Percentiles rank a stretch among this genome's conserved stretches.
Conservation (phyloP, 805 yeast species). For the Priceomyces medius region DNA sequence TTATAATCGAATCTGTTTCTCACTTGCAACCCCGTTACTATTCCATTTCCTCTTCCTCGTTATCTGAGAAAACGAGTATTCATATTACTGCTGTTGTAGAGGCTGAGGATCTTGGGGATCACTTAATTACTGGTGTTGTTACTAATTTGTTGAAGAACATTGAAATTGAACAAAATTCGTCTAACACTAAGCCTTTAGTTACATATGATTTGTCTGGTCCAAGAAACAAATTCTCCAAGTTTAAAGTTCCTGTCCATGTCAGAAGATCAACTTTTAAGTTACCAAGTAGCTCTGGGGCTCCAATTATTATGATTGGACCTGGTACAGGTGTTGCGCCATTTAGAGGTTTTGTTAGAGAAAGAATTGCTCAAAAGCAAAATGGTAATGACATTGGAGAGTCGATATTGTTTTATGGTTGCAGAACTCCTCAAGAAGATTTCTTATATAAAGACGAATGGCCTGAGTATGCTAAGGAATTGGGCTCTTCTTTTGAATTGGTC, state of each 20-base stretch:
- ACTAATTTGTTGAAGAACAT: slow-evolving; percentile 83
- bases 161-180: slow-evolving; percentile 53
- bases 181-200: slow-evolving; percentile 42
- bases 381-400: slow-evolving; percentile 59
- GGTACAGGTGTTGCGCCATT: slow-evolving; percentile 99
- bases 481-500: slow-evolving; percentile 62
- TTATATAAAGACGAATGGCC: slow-evolving; percentile 90
- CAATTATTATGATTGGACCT: slow-evolving; percentile 92
- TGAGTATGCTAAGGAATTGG: slow-evolving; percentile 59
- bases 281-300: slow-evolving; percentile 80
- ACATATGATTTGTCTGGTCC: slow-evolving; percentile 84
- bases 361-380: slow-evolving; percentile 51
- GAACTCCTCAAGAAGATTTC: slow-evolving; percentile 76
- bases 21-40: slow-evolving; percentile 92
- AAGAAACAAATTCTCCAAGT: slow-evolving; percentile 51
- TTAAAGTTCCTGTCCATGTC: slow-evolving; percentile 82
- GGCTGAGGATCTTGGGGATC: slow-evolving; percentile 39
- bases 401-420: slow-evolving; percentile 82
- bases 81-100: slow-evolving; percentile 94
- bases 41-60: slow-evolving; percentile 89
- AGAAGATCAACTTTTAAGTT: slow-evolving; percentile 94
- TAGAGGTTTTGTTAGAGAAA: slow-evolving; percentile 91
- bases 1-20: slow-evolving; percentile 76
- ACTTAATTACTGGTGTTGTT: slow-evolving; percentile 75
- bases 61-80: slow-evolving; percentile 68